Evolutionary conservation across 192 early-diverging fungal genomes (phyloP).

Genomic region (Thamnidium elegans): DNA sequence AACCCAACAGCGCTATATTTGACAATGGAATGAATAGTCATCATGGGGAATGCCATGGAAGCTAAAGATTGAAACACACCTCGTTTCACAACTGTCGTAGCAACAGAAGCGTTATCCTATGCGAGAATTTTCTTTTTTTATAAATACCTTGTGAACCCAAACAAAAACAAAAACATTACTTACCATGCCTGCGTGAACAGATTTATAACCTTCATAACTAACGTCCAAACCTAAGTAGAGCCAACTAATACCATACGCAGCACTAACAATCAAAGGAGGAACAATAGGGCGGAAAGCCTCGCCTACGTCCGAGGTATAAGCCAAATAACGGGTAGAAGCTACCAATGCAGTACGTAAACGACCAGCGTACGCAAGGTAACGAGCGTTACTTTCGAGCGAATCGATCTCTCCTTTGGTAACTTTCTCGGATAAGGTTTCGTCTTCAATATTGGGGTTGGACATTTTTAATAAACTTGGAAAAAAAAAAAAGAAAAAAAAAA

Average conservation of each 20-base stretch:
- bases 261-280: slow-evolving; percentile 47
- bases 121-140: too few relatives aligned
- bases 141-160: neutral
- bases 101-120: slow-evolving; percentile 38
- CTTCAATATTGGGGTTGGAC: neutral
- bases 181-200: slow-evolving; percentile 44
- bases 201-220: slow-evolving; percentile 59
- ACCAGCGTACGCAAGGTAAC: slow-evolving; percentile 52
- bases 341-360: slow-evolving; percentile 44
- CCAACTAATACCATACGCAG: slow-evolving; percentile 60
- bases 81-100: slow-evolving; percentile 51
- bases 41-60: slow-evolving; percentile 53
- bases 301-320: slow-evolving; percentile 70
- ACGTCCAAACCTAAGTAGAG: slow-evolving; percentile 63
- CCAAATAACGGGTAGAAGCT: slow-evolving; percentile 50
- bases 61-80: slow-evolving; percentile 64
- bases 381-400: slow-evolving; percentile 44
- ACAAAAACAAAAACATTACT: neutral
- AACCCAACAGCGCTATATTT: slow-evolving; percentile 52
- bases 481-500: neutral
- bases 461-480: neutral
- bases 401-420: slow-evolving; percentile 41
- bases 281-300: slow-evolving; percentile 69
- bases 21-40: slow-evolving; percentile 67
- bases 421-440: slow-evolving; percentile 13